Evolutionary conservation across 2,329 filamentous ascomycete species (phyloP), one percentile per base, ranked within the genome.

Genomic region (Teratosphaeriaceae sp.): DNA sequence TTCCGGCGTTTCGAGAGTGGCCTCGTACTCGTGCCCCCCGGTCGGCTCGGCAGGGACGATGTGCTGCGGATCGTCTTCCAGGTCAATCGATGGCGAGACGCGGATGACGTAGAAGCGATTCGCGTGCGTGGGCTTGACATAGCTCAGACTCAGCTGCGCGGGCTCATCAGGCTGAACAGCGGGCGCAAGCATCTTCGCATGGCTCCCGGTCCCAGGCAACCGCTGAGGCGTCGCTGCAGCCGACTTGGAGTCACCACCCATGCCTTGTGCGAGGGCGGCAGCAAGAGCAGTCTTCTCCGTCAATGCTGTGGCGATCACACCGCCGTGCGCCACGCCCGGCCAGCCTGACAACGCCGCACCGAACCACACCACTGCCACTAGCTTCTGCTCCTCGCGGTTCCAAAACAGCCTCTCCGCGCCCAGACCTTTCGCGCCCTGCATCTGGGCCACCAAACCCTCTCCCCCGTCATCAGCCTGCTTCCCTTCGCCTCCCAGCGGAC

Each of bases 261-360:
- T n/a, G n/a, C n/a, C n/a, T n/a, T n/a, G n/a, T n/a, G 50, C 80
- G 69, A 56, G 79, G 74, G 51, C 82, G 65, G 54, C 76, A 73
- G 78, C 80, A 31, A 82, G 71, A n/a, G 79, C 79, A 48, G 86
- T 70, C 40, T 74, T 76, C 67, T 88, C 85, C 60, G 85, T 78
- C 27, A 88, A 64, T 3, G 85, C 62, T 1, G 80, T 87, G 6
- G 80, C 82, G 38, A 85, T 71, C 5, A 74, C 70, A 13, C 85
- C 85, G 43, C 85, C 85, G 65, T 90, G 85, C 40, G 80, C 78
- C 29, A 85, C 70, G 11, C 76, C 74, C 1, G 84, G 84, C 82
- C 83, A 89, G 3, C 85, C 84, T 36, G 74, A 69, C 16, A 83
- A 58, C 1, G 70, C 76, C n/a, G 69, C 62, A 5, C 85, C 85